A percentile compares a stretch with the other conserved stretches of the same genome.
phyloP scores from a whole-genome alignment of 2,329 filamentous ascomycete genomes.

The Leptographium wingfieldii region DNA sequence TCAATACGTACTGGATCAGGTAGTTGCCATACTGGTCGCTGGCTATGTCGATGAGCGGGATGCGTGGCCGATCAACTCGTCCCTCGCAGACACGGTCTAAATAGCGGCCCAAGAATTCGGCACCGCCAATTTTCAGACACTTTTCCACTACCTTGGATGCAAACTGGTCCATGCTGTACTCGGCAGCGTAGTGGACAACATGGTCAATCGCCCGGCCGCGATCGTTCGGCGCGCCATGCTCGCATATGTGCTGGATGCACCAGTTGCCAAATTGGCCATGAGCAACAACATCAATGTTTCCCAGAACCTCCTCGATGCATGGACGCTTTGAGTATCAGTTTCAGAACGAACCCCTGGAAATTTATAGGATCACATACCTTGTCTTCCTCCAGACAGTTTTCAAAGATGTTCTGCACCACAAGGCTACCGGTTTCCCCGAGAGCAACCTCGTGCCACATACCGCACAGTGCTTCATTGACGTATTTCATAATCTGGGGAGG shows the following conservation, averaged over 20 bases:
- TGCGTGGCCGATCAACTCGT: conserved; percentile 79
- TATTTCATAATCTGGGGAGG: conserved; percentile 98
- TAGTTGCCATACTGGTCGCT: conserved; percentile 99
- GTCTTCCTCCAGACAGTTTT: conserved; percentile 97
- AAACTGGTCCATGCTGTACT: conserved; percentile 98
- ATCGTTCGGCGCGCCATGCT: conserved; percentile 84
- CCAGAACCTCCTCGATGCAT: conserved; percentile 91
- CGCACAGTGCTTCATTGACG: conserved; percentile 85
- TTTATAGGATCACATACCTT: conserved; percentile 48
- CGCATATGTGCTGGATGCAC: conserved; percentile 99
- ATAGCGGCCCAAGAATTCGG: conserved; percentile 84
- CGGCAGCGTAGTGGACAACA: conserved; percentile 81
- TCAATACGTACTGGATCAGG: conserved; percentile 91
- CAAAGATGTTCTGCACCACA: conserved; percentile 98
- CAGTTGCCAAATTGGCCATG: conserved; percentile 98
- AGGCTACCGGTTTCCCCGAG: conserved; percentile 93
- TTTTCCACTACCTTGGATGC: conserved; percentile 99
- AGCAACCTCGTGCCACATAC: conserved; percentile 99
- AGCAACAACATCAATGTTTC: conserved; percentile 89
- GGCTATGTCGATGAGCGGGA: conserved; percentile 94
- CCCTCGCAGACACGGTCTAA: conserved; percentile 90
- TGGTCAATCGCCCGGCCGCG: conserved; percentile 90
- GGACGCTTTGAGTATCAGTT: conserved; percentile 50
- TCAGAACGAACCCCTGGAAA: not conserved
- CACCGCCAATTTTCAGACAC: conserved; percentile 89